phyloP scores from a whole-genome alignment of 495 filamentous ascomycete genomes.

The Aspergillus kassunensis region DNA sequence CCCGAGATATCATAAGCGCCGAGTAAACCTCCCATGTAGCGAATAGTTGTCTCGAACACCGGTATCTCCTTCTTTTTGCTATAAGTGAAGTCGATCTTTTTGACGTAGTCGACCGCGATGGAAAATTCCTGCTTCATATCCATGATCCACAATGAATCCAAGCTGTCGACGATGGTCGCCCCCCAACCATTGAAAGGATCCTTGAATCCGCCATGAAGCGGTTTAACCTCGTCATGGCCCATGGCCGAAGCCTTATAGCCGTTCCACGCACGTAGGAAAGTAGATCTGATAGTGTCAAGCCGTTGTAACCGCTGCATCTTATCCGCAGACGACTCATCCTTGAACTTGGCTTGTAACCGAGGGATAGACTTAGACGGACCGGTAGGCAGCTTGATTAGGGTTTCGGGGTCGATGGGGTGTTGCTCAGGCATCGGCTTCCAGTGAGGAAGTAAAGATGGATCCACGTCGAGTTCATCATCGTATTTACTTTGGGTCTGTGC shows the following conservation, averaged over 20 bases:
- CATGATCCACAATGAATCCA: conserved; percentile 98
- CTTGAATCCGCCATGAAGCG: conserved; percentile 53
- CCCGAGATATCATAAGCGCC: conserved; percentile 79
- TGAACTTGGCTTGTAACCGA: conserved; percentile 69
- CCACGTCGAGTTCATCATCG: conserved; percentile 35
- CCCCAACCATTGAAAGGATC: conserved; percentile 94
- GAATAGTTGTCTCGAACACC: conserved; percentile 82
- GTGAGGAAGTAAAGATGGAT: conserved; percentile 43
- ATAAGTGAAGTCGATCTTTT: conserved; percentile 85
- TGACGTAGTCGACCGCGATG: conserved; percentile 72
- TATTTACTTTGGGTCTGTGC: conserved; percentile 42
- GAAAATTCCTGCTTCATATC: conserved; percentile 84
- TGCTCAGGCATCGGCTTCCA: conserved; percentile 70
- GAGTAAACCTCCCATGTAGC: conserved; percentile 79
- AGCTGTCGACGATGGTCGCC: conserved; percentile 85
- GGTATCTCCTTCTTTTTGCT: conserved; percentile 61
- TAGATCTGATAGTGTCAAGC: conserved; percentile 58
- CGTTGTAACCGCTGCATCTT: conserved; percentile 60
- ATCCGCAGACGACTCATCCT: conserved; percentile 55
- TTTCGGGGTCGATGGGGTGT: conserved; percentile 65
- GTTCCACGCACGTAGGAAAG: conserved; percentile 70
- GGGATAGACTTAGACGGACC: conserved; percentile 65
- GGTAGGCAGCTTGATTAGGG: conserved; percentile 72
- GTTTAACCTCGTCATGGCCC: conserved; percentile 73
- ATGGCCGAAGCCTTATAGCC: conserved; percentile 73